Conservation (phyloP, 2,329 filamentous ascomycete species). For the Fusarium drepaniforme region DNA sequence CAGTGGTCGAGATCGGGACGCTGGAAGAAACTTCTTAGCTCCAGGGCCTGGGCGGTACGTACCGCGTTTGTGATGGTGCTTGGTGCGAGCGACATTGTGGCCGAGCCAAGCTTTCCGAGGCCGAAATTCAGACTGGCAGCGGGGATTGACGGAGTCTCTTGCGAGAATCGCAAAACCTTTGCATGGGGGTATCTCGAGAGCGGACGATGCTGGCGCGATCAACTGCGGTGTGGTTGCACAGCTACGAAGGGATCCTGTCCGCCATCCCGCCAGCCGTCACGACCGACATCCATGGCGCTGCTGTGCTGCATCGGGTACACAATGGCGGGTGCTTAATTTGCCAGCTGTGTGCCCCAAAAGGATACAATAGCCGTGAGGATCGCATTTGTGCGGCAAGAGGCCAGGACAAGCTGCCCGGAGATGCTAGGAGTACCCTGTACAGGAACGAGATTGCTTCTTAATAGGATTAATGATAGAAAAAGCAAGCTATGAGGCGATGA, state of each 20-base stretch:
- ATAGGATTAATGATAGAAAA: neutral
- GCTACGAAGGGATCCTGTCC: constrained; percentile 29
- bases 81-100: constrained; percentile 23
- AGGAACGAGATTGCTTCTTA: neutral
- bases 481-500: constrained; percentile 24
- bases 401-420: constrained; percentile 7
- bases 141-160: constrained; percentile 5
- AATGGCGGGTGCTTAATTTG: constrained; percentile 24
- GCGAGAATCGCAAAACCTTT: constrained; percentile 17
- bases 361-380: constrained; percentile 10
- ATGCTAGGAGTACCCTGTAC: constrained; percentile 7
- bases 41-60: constrained; percentile 15
- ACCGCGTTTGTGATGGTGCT: neutral
- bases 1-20: constrained; percentile 19
- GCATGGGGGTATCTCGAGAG: constrained; percentile 5
- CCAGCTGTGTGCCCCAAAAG: constrained; percentile 27
- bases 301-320: constrained; percentile 19
- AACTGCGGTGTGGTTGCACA: constrained; percentile 30
- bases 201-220: constrained; percentile 25
- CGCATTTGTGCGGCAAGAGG: constrained; percentile 7
- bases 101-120: constrained; percentile 7
- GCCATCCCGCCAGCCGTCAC: constrained; percentile 15
- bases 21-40: constrained; percentile 18
- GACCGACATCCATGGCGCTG: constrained; percentile 18
- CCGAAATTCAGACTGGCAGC: constrained; percentile 15